Base-by-base conservation (phyloP, 352 stramenopile genomes). In the Halophytophthora batemanensis region DNA sequence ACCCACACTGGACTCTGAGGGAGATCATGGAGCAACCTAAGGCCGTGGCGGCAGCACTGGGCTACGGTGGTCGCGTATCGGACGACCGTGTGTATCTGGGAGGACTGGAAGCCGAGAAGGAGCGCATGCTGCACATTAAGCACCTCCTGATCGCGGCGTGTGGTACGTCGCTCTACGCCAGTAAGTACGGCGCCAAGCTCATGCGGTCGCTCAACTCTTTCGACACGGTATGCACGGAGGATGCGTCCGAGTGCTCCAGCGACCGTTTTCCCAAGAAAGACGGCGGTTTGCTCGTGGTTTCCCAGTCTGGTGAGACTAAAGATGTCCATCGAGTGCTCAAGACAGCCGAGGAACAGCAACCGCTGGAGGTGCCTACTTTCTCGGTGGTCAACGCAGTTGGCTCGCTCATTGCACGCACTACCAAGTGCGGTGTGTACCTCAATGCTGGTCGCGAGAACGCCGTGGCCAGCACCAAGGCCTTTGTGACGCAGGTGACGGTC, bases 401-500 rank as follows among this genome's bases (percentile, higher is more conserved):
- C 21, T 98, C 91, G 59, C 82, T 98, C 37, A 99, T 99, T 66
- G 97, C 97, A 3, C 84, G 97, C 15, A 90, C 82, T 14, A 93
- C 82, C 29, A 90, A 91, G 59, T 86, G 97, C 36, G 96, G 97
- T 45, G 95, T 99, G 19, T 99, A 99, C 71, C 90, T 98, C 49
- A 98, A 99, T 64, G 96, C 96, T 22, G 97, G 97, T 28, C 90
- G 96, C 38, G 97, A 99, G 61, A 99, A 98, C 58, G 96, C 96
- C 6, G 97, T 99, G 12, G 97, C 97, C 4, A 98, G 90, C 64
- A 99, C 97, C 31, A 99, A 99, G 77, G 96, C 97, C 0, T 99
- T 99, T 60, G 98, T 98, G 14, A 98, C 95, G 15, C 97, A 99
- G 65, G 95, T 90, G 34, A 96, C 89, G 0, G 89, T 96, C 53